Evolutionary conservation across 305 asterid species (phyloP), one percentile per base, ranked within the genome.

Genomic region (Withania somnifera): DNA sequence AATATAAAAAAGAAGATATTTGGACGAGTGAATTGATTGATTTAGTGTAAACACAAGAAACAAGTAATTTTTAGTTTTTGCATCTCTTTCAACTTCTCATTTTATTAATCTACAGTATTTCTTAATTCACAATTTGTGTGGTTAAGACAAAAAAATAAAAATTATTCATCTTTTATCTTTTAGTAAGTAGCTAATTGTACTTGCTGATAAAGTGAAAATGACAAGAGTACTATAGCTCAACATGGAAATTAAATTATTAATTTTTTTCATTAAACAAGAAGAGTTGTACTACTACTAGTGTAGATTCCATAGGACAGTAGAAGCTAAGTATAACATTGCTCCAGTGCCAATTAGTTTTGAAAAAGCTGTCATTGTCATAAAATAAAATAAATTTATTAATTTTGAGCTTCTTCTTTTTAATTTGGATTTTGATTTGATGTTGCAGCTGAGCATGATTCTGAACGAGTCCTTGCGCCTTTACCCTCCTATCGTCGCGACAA

Each of bases 381-480:
- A 26, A 22, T 2, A 58, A 71, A 28, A 40, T 69, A 40, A 2
- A 9, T 10, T 67, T 64, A 64, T 66, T 2, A 36, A n/a, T 61
- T n/a, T 2, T 53, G 24, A 17, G 2, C 3, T 64, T 15, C 6
- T 17, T 10, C 5, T 50, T 30, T n/a, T 10, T 7, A 8, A 19
- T 22, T 64, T 52, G 20, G 11, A 15, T 1, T 26, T 11, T 36
- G 42, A 8, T 57, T 26, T 53, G 78, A 32, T 78, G 13, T 42
- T 83, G 78, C 84, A 91, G 97, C 75, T 93, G 84, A 85, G 86
- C 80, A 93, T 88, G 94, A 92, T 93, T 13, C 85, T 93, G 42
- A 93, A 90, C 64, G 97, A 93, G 77, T 88, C 91, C 19, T 83
- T 91, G 79, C 89, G 97, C 4, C 85, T 93, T 0, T 93, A 92